Evolutionary conservation across 495 filamentous ascomycete species (phyloP).

Genomic region (Daldinia childiae): DNA sequence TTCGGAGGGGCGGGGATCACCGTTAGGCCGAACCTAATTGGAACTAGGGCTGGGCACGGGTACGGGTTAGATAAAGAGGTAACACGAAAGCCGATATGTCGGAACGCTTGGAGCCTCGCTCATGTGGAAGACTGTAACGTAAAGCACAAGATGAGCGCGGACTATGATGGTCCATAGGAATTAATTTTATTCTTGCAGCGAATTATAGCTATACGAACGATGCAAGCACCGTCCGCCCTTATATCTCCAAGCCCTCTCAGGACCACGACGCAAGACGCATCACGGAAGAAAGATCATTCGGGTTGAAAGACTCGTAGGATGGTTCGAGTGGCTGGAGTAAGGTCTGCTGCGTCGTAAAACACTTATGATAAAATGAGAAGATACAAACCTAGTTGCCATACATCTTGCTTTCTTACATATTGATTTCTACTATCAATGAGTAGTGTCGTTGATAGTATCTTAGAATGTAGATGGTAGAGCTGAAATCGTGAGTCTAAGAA

Average conservation of each 20-base stretch:
- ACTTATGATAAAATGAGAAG: conserved; percentile 14
- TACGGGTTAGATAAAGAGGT: neutral
- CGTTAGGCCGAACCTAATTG: conserved; percentile 15
- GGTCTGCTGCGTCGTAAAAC: conserved; percentile 49
- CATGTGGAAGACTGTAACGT: conserved; percentile 48
- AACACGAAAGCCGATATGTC: conserved; percentile 50
- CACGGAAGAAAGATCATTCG: conserved; percentile 57
- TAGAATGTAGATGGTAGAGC: neutral
- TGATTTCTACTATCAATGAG: neutral
- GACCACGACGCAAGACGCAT: conserved; percentile 60
- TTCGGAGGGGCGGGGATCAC: conserved; percentile 19
- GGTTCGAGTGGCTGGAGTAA: conserved; percentile 54
- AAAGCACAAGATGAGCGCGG: conserved; percentile 53
- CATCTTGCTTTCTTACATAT: neutral
- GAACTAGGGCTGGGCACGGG: conserved; percentile 7
- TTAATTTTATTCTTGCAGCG: conserved; percentile 56
- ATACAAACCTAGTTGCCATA: conserved; percentile 20
- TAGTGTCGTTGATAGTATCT: neutral
- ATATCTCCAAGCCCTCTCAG: conserved; percentile 55
- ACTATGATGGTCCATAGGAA: conserved; percentile 63
- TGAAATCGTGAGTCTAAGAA: neutral
- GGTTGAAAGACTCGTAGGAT: conserved; percentile 54
- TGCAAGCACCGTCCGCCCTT: conserved; percentile 43
- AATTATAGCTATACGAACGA: conserved; percentile 38
- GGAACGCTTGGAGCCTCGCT: conserved; percentile 65